phyloP scores from a whole-genome alignment of 345 rosid genomes.

The Boechera retrofracta region DNA sequence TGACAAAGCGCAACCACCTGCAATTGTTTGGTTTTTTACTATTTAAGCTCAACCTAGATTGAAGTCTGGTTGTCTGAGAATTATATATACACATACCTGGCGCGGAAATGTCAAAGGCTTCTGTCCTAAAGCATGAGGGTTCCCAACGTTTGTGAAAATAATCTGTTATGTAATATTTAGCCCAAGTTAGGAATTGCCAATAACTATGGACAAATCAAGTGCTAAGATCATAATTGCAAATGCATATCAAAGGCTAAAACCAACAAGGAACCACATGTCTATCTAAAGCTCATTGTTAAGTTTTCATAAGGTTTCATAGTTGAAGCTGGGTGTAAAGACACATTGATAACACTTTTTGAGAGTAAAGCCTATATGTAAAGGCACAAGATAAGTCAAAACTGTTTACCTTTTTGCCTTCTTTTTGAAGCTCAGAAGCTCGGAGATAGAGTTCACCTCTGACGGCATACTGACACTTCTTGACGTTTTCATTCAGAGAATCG shows the following conservation, averaged over 20 bases:
- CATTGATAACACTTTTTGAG: background rate
- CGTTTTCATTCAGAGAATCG: conserved; percentile 80
- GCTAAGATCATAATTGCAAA: background rate
- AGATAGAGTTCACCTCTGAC: conserved; percentile 97
- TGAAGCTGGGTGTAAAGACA: background rate
- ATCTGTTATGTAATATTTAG: conserved; percentile 57
- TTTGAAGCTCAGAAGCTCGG: conserved; percentile 99
- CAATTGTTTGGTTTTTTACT: conserved; percentile 25
- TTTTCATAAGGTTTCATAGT: conserved; percentile 6
- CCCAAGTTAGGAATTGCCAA: conserved; percentile 23
- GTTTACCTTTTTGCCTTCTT: conserved; percentile 95
- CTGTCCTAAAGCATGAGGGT: conserved; percentile 99
- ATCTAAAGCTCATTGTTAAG: conserved; percentile 13
- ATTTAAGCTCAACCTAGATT: conserved; percentile 37
- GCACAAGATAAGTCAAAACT: background rate
- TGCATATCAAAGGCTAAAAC: conserved; percentile 28
- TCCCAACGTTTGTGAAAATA: conserved; percentile 97
- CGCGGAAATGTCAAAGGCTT: conserved; percentile 95
- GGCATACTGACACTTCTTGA: conserved; percentile 95
- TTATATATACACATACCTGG: conserved; percentile 56
- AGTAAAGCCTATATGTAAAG: conserved; percentile 1
- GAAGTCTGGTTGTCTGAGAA: background rate
- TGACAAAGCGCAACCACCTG: conserved; percentile 99
- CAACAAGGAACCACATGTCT: conserved; percentile 16
- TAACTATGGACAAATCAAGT: conserved; percentile 1